A percentile compares a stretch with the other conserved stretches of the same genome.
Conservation (phyloP, 2,329 filamentous ascomycete species). For the Daldinia eschscholtzii region DNA sequence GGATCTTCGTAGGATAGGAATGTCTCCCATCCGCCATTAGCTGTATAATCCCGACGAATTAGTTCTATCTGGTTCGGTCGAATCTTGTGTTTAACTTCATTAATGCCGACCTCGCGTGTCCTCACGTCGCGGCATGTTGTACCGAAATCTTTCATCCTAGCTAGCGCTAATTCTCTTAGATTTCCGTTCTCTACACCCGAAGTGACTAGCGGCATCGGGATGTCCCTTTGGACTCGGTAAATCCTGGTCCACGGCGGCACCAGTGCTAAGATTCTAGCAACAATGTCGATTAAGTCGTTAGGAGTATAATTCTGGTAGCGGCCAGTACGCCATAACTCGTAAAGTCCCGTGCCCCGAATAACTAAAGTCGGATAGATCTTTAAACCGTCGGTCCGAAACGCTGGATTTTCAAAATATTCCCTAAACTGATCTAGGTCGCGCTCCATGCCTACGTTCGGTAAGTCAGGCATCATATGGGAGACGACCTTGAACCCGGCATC, state of each 20-base stretch:
- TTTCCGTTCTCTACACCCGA: constrained; percentile 99
- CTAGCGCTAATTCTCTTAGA: constrained; percentile 89
- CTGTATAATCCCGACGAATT: constrained; percentile 90
- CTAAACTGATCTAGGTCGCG: constrained; percentile 96
- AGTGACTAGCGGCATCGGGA: constrained; percentile 99
- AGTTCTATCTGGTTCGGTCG: constrained; percentile 96
- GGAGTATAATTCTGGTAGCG: constrained; percentile 99
- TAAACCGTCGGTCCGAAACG: constrained; percentile 93
- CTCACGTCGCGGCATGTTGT: constrained; percentile 96
- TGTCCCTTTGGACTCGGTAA: constrained; percentile 97
- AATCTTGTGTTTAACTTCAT: constrained; percentile 99
- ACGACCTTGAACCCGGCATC: constrained; percentile 99
- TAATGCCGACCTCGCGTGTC: constrained; percentile 96
- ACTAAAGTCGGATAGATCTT: constrained; percentile 99
- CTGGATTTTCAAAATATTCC: constrained; percentile 97
- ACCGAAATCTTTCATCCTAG: constrained; percentile 99
- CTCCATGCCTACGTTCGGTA: constrained; percentile 98
- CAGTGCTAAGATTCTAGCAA: constrained; percentile 93
- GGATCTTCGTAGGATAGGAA: constrained; percentile 98
- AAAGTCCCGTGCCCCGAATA: constrained; percentile 94
- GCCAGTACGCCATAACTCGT: constrained; percentile 97
- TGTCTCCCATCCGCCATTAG: constrained; percentile 98
- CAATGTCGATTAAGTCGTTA: constrained; percentile 94
- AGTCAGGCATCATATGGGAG: constrained; percentile 99
- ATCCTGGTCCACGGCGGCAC: constrained; percentile 98